These are phyloP conservation scores for Dalechampia spathulata DNA, from an alignment of 441 rosid species.

Conservation along the genomic window DNA sequence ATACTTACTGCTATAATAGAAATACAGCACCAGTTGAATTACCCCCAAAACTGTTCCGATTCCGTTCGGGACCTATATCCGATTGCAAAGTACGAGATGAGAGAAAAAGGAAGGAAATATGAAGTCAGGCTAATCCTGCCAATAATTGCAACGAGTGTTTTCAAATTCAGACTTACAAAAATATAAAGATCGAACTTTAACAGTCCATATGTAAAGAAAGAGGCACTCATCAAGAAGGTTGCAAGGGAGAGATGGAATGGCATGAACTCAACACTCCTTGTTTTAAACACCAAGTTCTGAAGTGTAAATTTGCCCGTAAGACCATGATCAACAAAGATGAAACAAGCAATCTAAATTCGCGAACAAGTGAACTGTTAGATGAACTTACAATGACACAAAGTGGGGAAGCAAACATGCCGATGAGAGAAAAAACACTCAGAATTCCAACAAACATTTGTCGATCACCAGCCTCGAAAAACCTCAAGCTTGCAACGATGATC, in stretches of 20 bases:
- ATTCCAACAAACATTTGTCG: constrained; percentile 45
- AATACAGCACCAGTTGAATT: constrained; percentile 35
- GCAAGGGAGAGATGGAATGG: constrained; percentile 57
- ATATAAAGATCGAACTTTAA: constrained; percentile 42
- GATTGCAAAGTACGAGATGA: not conserved
- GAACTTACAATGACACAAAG: constrained; percentile 41
- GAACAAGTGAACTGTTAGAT: not conserved
- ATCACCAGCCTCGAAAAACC: constrained; percentile 9
- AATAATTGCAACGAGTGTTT: too few relatives aligned
- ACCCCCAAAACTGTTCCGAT: constrained; percentile 49
- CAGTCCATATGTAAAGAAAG: constrained; percentile 41
- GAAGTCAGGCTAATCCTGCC: not conserved
- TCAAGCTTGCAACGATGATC: constrained; percentile 33
- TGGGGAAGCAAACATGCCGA: constrained; percentile 66
- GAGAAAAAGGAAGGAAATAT: too few relatives aligned
- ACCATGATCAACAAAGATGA: too few relatives aligned
- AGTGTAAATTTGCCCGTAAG: not conserved
- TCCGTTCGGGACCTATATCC: constrained; percentile 48
- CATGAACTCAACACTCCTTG: constrained; percentile 59
- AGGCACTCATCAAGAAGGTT: constrained; percentile 52
- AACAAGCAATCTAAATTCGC: not conserved
- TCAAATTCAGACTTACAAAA: constrained; percentile 48
- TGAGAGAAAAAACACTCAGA: constrained; percentile 42
- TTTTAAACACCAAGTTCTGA: constrained; percentile 51
- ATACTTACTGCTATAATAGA: constrained; percentile 25